Evolutionary conservation across 2,329 filamentous ascomycete species (phyloP).

Genomic region (Metarhizium guizhouense): DNA sequence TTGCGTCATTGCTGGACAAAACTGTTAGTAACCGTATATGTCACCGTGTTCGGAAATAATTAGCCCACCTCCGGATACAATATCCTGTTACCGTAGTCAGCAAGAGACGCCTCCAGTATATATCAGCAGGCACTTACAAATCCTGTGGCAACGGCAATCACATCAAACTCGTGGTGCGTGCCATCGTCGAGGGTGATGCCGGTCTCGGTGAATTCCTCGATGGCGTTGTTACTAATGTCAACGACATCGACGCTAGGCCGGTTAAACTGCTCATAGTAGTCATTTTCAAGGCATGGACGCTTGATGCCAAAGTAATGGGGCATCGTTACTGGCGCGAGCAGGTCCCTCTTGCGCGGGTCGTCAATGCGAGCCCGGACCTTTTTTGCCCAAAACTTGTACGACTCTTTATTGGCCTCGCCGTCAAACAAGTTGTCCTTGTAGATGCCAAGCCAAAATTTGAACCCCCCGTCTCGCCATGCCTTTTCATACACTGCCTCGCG

Average conservation of each 20-base stretch:
- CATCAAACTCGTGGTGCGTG: slow-evolving; percentile 32
- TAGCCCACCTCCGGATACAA: slow-evolving; percentile 25
- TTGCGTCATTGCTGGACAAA: slow-evolving; percentile 29
- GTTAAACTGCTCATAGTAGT: slow-evolving; percentile 41
- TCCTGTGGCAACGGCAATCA: slow-evolving; percentile 35
- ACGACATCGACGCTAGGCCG: slow-evolving; percentile 31
- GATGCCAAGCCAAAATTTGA: slow-evolving; percentile 42
- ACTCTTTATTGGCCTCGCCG: slow-evolving; percentile 38
- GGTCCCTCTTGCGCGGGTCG: slow-evolving; percentile 36
- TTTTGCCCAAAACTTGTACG: slow-evolving; percentile 46
- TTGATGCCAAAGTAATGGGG: slow-evolving; percentile 48
- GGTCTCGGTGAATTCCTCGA: slow-evolving; percentile 30
- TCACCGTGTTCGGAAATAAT: background rate
- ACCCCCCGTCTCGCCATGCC: slow-evolving; percentile 43
- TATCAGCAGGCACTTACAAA: slow-evolving; percentile 27
- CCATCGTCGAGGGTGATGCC: slow-evolving; percentile 32
- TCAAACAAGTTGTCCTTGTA: slow-evolving; percentile 44
- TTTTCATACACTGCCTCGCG: slow-evolving; percentile 39
- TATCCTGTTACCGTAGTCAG: slow-evolving; percentile 12
- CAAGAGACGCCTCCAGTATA: no score
- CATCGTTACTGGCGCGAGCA: slow-evolving; percentile 35
- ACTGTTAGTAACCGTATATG: background rate
- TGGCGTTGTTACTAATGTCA: slow-evolving; percentile 30
- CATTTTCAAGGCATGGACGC: slow-evolving; percentile 32
- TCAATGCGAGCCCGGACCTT: slow-evolving; percentile 41